Base-by-base conservation (phyloP, 495 filamentous ascomycete species). In the Hyaloscypha hepaticicola region DNA sequence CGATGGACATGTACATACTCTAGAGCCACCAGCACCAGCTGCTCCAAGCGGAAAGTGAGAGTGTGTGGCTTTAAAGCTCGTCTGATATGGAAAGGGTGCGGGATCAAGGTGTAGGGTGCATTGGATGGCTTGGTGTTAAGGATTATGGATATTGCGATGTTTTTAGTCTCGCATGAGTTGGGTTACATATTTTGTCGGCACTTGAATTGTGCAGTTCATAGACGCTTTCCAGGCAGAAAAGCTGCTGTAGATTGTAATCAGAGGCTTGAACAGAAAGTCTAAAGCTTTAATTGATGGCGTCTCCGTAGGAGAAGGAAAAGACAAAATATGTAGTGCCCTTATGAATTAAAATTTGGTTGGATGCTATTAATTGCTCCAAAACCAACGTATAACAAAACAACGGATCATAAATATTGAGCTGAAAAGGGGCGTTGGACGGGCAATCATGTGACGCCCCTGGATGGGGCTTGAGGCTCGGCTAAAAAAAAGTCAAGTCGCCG, bases 1-100 rank as follows among this genome's bases (percentile, higher is more conserved):
- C 8, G 72, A 75, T 12, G 79, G 82, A 61, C 83, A 86, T 58
- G 78, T 71, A 5, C 83, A 86, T 65, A 76, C 82, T 24, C 73
- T 86, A 26, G 82, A 86, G 66, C 82, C 82, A 34, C 82, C 83
- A 14, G 41, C 66, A 5, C 58, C 66, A 7, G 22, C 63, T 60
- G 12, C 69, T 31, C 48, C 62, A 22, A 56, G 57, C 4, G 41
- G 41, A 16, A 45, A 56, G 29, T 52, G 45, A 25, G 5, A 8
- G 34, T 49, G 5, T 29, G 12, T 25, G 22, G 22, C 8, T 61
- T 8, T 25, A 33, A 29, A 31, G 45, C 3, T 7, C 14, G 16
- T 3, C 19, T 45, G 38, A 45, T 16, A 16, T 45, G 38, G 38
- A 45, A 45, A 16, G 38, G 38, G 11, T 41, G 38, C 6, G 12